Evolutionary conservation across 2,329 filamentous ascomycete genomes (phyloP).

Genomic region (Boeremia lycopersici): DNA sequence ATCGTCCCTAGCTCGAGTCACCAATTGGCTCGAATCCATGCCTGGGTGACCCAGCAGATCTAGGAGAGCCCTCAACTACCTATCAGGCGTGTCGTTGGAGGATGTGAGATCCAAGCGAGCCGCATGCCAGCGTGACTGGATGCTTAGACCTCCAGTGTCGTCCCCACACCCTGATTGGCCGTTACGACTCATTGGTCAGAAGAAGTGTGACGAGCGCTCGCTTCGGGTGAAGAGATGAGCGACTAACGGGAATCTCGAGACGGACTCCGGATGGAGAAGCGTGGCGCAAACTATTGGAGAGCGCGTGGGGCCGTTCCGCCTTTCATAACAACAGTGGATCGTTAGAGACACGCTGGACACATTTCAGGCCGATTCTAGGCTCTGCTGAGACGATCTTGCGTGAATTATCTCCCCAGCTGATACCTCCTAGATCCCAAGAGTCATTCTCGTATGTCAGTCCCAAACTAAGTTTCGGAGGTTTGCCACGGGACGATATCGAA

Average conservation of each 20-base stretch:
- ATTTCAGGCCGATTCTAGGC: background rate
- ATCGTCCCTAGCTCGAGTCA: background rate
- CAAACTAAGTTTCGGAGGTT: background rate
- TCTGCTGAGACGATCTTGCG: background rate
- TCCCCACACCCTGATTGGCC: background rate
- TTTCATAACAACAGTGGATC: background rate
- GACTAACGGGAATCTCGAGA: constrained; percentile 3
- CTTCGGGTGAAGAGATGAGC: background rate
- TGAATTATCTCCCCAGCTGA: background rate
- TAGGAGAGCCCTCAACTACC: background rate
- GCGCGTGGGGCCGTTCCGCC: background rate
- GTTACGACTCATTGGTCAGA: background rate
- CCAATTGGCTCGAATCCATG: background rate
- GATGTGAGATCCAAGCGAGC: background rate
- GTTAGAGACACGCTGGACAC: background rate
- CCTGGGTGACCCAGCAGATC: background rate
- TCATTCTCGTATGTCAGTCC: background rate
- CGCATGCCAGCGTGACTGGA: background rate
- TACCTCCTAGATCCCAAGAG: background rate
- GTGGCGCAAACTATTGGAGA: background rate
- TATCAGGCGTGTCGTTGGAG: background rate
- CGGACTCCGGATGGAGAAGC: background rate
- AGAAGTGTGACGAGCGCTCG: background rate
- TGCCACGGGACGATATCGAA: background rate
- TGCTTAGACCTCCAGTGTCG: background rate